Conservation (phyloP, 202 grass and related monocot species). For the Elaeis oleifera region DNA sequence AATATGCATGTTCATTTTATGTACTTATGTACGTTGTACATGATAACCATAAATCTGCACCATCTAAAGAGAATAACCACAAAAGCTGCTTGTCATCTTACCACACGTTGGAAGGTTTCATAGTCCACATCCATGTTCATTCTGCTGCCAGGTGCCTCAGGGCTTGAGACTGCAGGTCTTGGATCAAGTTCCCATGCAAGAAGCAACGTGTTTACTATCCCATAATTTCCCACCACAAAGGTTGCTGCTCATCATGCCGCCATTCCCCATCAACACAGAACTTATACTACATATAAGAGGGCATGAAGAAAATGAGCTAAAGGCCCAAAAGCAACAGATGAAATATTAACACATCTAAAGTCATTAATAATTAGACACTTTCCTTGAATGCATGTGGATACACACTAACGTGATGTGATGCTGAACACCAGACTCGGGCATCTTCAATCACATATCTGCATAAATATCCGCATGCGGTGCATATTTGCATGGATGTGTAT, state of each 20-base stretch:
- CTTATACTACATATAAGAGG: constrained; percentile 67
- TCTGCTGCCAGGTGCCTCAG: constrained; percentile 41
- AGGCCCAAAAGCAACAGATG: neutral
- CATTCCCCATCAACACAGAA: constrained; percentile 95
- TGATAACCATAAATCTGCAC: neutral
- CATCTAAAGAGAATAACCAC: no score
- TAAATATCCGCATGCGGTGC: no score
- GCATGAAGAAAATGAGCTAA: constrained; percentile 14
- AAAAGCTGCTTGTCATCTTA: constrained; percentile 30
- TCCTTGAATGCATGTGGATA: no score
- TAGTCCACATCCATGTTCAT: constrained; percentile 79
- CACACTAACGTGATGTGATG: no score
- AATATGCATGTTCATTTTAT: no score
- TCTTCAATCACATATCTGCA: no score
- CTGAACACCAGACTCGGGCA: no score
- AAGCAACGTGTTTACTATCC: constrained; percentile 72
- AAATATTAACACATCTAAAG: neutral
- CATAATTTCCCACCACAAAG: constrained; percentile 49
- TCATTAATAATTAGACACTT: neutral
- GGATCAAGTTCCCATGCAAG: constrained; percentile 47
- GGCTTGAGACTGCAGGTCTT: constrained; percentile 43
- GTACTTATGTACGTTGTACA: no score
- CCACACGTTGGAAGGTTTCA: constrained; percentile 42
- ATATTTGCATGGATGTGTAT: no score
- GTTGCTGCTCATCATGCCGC: constrained; percentile 71